Evolutionary conservation across 768 basidiomycete genomes (phyloP), one percentile per base, ranked within the genome.

Genomic region (Rhizopogon rudus): DNA sequence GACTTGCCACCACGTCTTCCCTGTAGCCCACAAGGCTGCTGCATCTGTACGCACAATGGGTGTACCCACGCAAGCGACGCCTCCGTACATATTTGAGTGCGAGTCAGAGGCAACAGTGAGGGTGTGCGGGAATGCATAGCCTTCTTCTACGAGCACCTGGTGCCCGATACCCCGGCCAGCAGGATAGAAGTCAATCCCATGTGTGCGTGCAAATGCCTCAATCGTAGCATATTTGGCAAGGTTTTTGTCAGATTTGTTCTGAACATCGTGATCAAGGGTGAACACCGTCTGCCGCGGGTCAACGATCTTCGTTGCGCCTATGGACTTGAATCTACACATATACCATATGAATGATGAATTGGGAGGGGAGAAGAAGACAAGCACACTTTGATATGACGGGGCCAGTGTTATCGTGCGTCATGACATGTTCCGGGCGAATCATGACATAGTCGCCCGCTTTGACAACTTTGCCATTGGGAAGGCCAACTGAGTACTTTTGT

Each of bases 1-100:
- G 35, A 99, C 87, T 73, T 98, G 97, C 97, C 96, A 98, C 97
- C 97, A 99, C 1, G 97, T 98, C 69, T 90, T 92, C 20, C 95
- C 94, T 0, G 97, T 98, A 12, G 97, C 93, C 97, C 97, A 99
- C 10, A 99, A 80, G 20, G 90, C 96, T 0, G 93, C 93, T 20
- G 91, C 91, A 61, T 96, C 93, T 12, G 93, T 98, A 49, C 97
- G 84, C 6, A 98, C 97, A 59, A 98, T 97, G 0, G 97, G 93
- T 0, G 97, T 99, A 2, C 97, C 97, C 3, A 99, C 84, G 65
- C 95, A 96, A 1, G 93, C 96, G 4, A 99, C 91, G 35, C 95
- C 97, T 16, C 97, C 97, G 65, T 99, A 99, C 91, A 98, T 98
- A 69, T 99, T 99, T 66, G 90, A 92, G 71, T 97, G 95, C 68